Base-by-base conservation (phyloP, 345 rosid genomes). In the Turritis glabra region DNA sequence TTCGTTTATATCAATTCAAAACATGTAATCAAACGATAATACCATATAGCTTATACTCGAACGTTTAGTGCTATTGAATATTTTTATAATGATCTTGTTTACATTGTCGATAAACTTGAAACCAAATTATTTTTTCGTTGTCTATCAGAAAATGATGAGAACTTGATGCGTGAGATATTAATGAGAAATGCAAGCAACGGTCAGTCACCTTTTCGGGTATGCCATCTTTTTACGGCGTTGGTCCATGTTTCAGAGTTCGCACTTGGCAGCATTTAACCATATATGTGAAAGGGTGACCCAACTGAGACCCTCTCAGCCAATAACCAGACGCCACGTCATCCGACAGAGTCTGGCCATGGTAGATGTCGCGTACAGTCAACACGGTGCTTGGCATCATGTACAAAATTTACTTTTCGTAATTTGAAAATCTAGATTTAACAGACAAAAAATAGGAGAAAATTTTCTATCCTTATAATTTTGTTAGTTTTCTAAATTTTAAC, bases 211-310 rank as follows among this genome's bases (percentile, higher is more conserved):
- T 63, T 69, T 35, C 13, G 50, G 71, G 65, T 76, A 35, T 35
- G 66, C 75, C 71, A 44, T 76, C 43, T 69, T 69, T 61, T 63
- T 62, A 35, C 75, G 75, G 80, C 71, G 43, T 52, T 75, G 71
- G 51, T 46, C 63, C 69, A 50, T 67, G 15, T 48, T 38, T 67
- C 37, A 65, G 53, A 63, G 26, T 18, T 43, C 1, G 46, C 47
- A 53, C 44, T 48, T 57, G 19, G 11, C 72, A 56, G 73, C 78
- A 74, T 57, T 74, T 15, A 74, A 66, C 60, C 15, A 48, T 59
- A 48, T 33, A 35, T 19, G 67, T 64, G 44, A 25, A 29, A 23
- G 50, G 3, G 23, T 23, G 60, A 58, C 67, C 13, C 32, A 58
- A 35, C 58, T 29, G 1, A 19, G 46, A 17, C n/a, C 33, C 19